A percentile compares a stretch with the other conserved stretches of the same genome.
Conservation (phyloP, 495 filamentous ascomycete species). For the Usnea hakonensis region DNA sequence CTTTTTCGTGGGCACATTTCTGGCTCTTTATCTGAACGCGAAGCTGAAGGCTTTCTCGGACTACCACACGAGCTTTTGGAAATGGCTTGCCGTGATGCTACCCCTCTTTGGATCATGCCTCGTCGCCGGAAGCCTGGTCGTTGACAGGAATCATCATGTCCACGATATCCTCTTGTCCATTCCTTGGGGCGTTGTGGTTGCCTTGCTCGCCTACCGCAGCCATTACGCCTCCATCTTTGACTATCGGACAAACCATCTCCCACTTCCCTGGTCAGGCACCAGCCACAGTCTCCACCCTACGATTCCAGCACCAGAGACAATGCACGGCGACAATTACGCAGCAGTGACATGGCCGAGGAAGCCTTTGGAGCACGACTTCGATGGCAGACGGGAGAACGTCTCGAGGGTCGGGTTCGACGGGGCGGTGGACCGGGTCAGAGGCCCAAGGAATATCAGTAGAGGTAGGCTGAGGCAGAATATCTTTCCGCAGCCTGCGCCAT, state of each 20-base stretch:
- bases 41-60: constrained; percentile 55
- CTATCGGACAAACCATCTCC: constrained; percentile 15
- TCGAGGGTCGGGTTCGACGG: not conserved
- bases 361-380: not conserved
- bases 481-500: not conserved
- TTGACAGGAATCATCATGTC: constrained; percentile 16
- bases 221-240: constrained; percentile 17
- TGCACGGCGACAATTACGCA: not conserved
- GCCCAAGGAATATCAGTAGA: not conserved
- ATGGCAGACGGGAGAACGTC: not conserved
- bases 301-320: not conserved
- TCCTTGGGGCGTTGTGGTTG: constrained; percentile 13
- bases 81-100: constrained; percentile 30
- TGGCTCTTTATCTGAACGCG: constrained; percentile 57
- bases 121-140: constrained; percentile 18
- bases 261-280: constrained; percentile 13
- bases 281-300: constrained; percentile 5
- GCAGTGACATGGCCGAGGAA: constrained; percentile 8
- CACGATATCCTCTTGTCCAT: constrained; percentile 17
- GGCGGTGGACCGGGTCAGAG: not conserved
- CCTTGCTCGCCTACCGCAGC: constrained; percentile 14
- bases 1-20: constrained; percentile 50
- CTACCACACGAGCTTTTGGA: constrained; percentile 41
- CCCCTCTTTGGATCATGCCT: constrained; percentile 33
- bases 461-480: not conserved